A percentile compares a stretch with the other conserved stretches of the same genome.
Evolutionary conservation across 2,329 filamentous ascomycete genomes (phyloP).

Genomic region (Elsinoe arachidis): DNA sequence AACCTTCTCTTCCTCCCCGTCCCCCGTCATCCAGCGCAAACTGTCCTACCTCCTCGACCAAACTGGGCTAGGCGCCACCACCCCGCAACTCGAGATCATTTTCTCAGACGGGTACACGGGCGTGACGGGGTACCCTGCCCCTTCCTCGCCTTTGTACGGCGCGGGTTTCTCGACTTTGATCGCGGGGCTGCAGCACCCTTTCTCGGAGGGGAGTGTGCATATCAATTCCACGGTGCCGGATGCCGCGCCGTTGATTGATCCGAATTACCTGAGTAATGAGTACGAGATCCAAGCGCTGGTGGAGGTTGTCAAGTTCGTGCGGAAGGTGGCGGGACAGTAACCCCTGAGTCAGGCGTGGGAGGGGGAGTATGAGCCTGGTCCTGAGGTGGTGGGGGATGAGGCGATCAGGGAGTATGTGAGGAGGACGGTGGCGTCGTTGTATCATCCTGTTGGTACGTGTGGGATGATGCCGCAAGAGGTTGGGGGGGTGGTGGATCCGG

Average conservation of each 20-base stretch:
- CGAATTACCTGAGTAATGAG: conserved; percentile 19
- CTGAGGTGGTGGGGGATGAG: neutral
- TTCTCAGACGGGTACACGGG: conserved; percentile 41
- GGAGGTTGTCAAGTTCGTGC: neutral
- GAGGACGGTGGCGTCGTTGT: conserved; percentile 20
- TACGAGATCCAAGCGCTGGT: neutral
- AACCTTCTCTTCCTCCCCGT: conserved; percentile 24
- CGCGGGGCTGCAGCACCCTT: conserved; percentile 22
- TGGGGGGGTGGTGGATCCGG: conserved; percentile 43
- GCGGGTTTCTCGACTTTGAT: conserved; percentile 18
- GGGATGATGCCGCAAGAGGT: conserved; percentile 41
- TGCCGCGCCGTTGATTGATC: conserved; percentile 21
- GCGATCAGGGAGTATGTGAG: neutral
- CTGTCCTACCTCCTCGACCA: conserved; percentile 29
- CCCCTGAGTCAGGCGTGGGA: conserved; percentile 11
- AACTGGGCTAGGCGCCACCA: conserved; percentile 18
- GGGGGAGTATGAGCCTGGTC: conserved; percentile 5
- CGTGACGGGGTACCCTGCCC: conserved; percentile 28
- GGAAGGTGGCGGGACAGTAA: neutral
- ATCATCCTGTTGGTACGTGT: conserved; percentile 44
- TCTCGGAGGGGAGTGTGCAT: conserved; percentile 33
- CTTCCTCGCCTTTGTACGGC: conserved; percentile 26
- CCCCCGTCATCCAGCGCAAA: conserved; percentile 31
- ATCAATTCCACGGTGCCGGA: conserved; percentile 19
- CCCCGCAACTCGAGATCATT: conserved; percentile 37